Evolutionary conservation across 805 yeast genomes (phyloP).

Genomic region (Wickerhamomyces kurtzmanii): DNA sequence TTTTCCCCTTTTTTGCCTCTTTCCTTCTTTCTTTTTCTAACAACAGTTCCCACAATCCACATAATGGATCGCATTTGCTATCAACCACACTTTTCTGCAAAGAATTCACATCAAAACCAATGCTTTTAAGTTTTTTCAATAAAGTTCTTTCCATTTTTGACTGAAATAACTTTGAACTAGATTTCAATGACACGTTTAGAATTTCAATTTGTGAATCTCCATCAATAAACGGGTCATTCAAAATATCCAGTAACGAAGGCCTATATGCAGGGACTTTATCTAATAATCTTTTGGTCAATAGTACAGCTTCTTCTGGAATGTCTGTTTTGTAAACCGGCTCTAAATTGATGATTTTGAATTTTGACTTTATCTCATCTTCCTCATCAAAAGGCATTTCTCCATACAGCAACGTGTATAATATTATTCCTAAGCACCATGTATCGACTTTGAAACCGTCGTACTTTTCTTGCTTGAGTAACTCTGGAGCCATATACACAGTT

Average conservation of each 20-base stretch:
- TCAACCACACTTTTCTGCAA: constrained; percentile 47
- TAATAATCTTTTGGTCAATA: constrained; percentile 43
- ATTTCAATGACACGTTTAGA: constrained; percentile 24
- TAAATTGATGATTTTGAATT: constrained; percentile 46
- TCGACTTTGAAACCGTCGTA: constrained; percentile 80
- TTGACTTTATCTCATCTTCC: constrained; percentile 55
- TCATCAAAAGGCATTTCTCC: constrained; percentile 93
- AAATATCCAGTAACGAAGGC: constrained; percentile 44
- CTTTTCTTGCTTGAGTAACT: constrained; percentile 54
- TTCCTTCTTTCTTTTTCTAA: constrained; percentile 34
- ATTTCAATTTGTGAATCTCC: constrained; percentile 31
- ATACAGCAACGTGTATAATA: constrained; percentile 71
- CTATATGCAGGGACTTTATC: constrained; percentile 57
- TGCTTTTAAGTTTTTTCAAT: constrained; percentile 45
- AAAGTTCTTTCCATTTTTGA: constrained; percentile 54
- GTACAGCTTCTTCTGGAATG: constrained; percentile 38
- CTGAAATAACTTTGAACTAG: constrained; percentile 35
- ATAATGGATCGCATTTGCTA: constrained; percentile 57
- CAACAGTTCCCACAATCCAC: constrained; percentile 67
- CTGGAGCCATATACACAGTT: constrained; percentile 95
- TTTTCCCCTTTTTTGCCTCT: constrained; percentile 20
- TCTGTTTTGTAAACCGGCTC: constrained; percentile 50
- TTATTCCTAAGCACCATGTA: constrained; percentile 88
- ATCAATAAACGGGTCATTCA: constrained; percentile 39
- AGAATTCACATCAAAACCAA: constrained; percentile 55